A percentile compares a stretch with the other conserved stretches of the same genome.
These are phyloP conservation scores for Cyathus striatus DNA, from an alignment of 768 basidiomycete genomes.

Conservation along the genomic window DNA sequence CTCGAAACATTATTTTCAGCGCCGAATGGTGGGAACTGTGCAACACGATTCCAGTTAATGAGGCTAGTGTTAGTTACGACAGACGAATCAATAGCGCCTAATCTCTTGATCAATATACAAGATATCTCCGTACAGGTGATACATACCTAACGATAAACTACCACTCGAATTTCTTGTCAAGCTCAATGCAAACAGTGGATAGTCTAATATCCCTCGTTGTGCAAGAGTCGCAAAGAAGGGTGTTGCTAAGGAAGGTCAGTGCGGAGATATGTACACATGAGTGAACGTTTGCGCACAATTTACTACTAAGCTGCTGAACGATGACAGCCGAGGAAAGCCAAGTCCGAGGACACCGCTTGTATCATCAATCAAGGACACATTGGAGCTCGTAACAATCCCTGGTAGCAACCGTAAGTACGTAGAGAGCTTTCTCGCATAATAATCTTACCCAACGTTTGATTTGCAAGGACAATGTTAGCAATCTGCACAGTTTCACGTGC, in stretches of 20 bases:
- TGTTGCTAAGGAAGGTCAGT: conserved; percentile 39
- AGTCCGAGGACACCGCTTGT: conserved; percentile 72
- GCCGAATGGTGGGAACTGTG: conserved; percentile 65
- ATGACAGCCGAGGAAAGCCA: conserved; percentile 71
- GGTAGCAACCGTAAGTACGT: too few relatives aligned
- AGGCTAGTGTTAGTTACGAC: conserved; percentile 54
- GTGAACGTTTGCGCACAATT: conserved; percentile 38
- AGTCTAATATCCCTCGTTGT: conserved; percentile 58
- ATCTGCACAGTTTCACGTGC: conserved; percentile 59
- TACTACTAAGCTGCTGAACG: conserved; percentile 37
- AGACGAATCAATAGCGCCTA: conserved; percentile 73
- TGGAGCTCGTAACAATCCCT: conserved; percentile 61
- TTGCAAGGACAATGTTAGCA: conserved; percentile 51
- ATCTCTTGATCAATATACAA: conserved; percentile 1
- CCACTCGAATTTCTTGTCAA: conserved; percentile 57
- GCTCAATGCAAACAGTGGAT: conserved; percentile 73
- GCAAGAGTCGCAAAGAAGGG: conserved; percentile 65
- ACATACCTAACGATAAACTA: conserved; percentile 57
- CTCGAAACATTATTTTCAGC: conserved; percentile 55
- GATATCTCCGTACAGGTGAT: background rate
- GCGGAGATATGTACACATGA: background rate
- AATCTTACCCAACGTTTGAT: conserved; percentile 64
- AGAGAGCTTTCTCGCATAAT: too few relatives aligned
- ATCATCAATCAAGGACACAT: conserved; percentile 56
- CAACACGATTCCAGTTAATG: conserved; percentile 72